These are phyloP conservation scores for Candida neerlandica DNA, from an alignment of 1,139 yeast species.

Conservation along the genomic window DNA sequence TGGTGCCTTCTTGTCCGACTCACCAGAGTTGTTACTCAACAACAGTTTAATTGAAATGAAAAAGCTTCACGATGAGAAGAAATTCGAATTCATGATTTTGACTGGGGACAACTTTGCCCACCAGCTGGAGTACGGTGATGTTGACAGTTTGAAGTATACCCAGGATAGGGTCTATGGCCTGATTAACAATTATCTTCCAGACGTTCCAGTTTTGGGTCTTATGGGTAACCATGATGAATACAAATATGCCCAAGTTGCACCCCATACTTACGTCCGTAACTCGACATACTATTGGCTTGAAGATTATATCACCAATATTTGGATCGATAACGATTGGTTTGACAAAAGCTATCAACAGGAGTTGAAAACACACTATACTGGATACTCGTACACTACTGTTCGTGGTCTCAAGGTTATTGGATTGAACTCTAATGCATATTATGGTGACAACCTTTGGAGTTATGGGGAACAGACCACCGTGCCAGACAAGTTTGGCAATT, in stretches of 20 bases:
- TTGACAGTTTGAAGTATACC: too few relatives aligned
- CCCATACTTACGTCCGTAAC: neutral
- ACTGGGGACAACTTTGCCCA: conserved; percentile 75
- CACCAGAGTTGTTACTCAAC: conserved; percentile 62
- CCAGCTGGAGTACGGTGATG: conserved; percentile 7
- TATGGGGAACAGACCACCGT: conserved; percentile 55
- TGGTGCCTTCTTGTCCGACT: conserved; percentile 65
- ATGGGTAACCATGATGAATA: neutral
- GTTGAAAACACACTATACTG: conserved; percentile 54
- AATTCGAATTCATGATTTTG: conserved; percentile 62
- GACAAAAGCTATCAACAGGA: conserved; percentile 22
- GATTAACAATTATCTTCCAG: neutral
- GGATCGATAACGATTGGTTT: conserved; percentile 50
- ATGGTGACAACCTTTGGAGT: conserved; percentile 63
- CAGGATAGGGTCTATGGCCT: too few relatives aligned
- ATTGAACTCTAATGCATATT: conserved; percentile 68
- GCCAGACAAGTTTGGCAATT: conserved; percentile 65
- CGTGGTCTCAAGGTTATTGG: conserved; percentile 65
- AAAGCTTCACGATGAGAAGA: conserved; percentile 30
- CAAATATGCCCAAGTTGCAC: neutral
- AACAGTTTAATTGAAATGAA: conserved; percentile 53
- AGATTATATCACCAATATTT: conserved; percentile 18
- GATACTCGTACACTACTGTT: conserved; percentile 58
- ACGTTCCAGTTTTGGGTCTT: neutral
- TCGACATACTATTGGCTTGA: too few relatives aligned